Conservation (phyloP, 192 early-diverging fungal species). For the Glomus cerebriforme region DNA sequence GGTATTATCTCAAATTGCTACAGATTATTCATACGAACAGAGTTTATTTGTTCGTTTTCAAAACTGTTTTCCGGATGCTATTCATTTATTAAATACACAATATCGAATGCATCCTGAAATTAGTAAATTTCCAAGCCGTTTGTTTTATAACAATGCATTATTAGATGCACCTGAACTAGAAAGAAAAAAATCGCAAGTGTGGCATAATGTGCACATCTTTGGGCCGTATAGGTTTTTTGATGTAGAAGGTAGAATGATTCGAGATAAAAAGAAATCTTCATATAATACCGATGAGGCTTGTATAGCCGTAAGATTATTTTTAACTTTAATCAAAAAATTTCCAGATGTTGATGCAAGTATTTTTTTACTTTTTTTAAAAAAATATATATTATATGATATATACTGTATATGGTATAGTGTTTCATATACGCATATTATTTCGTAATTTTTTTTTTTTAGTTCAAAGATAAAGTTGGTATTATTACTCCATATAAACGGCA, state of each 20-base stretch:
- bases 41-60: conserved; percentile 90
- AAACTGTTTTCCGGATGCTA: conserved; percentile 57
- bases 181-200: conserved; percentile 59
- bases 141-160: conserved; percentile 80
- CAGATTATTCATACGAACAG: conserved; percentile 77
- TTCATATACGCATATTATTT: no score
- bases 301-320: conserved; percentile 72
- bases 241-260: conserved; percentile 54
- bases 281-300: conserved; percentile 81
- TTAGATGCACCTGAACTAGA: conserved; percentile 75
- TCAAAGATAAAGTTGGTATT: conserved; percentile 76
- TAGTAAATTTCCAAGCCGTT: conserved; percentile 71
- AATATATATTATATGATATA: background rate
- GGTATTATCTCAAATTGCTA: conserved; percentile 72
- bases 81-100: conserved; percentile 88
- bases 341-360: conserved; percentile 54
- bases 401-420: no score
- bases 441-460: conserved; percentile 38
- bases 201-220: conserved; percentile 69
- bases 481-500: conserved; percentile 96
- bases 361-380: background rate
- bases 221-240: conserved; percentile 83
- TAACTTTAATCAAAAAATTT: conserved; percentile 59
- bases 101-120: conserved; percentile 98
- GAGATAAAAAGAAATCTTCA: conserved; percentile 66